Evolutionary conservation across 257 asterid species (phyloP).

Genomic region (Solanum commersonii): DNA sequence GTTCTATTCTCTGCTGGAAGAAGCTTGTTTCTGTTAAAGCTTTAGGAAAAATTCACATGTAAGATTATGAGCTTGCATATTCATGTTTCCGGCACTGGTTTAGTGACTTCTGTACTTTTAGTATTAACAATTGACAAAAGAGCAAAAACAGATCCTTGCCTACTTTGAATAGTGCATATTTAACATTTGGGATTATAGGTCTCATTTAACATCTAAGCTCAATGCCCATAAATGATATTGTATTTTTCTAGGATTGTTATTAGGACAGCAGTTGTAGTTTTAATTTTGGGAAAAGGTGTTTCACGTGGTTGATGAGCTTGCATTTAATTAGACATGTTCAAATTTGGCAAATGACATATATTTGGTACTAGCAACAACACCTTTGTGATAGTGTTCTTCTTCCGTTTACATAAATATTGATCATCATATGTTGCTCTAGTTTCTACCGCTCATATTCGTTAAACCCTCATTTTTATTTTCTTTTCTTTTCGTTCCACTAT

Average conservation of each 20-base stretch:
- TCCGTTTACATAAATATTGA: background rate
- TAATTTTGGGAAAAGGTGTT: background rate
- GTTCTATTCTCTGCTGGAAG: background rate
- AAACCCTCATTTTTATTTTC: background rate
- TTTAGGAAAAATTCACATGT: background rate
- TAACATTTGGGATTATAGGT: background rate
- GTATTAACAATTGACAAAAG: background rate
- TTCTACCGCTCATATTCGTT: background rate
- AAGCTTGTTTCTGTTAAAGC: background rate
- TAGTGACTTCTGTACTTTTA: background rate
- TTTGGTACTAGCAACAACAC: background rate
- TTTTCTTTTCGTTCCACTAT: constrained; percentile 12
- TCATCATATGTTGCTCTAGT: background rate
- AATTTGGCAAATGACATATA: background rate
- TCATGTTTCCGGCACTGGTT: background rate
- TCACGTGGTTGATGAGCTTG: background rate
- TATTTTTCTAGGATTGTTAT: background rate
- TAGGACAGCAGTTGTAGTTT: background rate
- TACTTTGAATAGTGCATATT: background rate
- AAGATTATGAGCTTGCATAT: background rate
- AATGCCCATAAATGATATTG: background rate
- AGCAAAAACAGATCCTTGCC: background rate
- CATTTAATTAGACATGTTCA: background rate
- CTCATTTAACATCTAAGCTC: background rate
- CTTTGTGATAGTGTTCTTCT: background rate